Evolutionary conservation across 139 green algal genomes (phyloP).

Genomic region (Picochlorum sp.): DNA sequence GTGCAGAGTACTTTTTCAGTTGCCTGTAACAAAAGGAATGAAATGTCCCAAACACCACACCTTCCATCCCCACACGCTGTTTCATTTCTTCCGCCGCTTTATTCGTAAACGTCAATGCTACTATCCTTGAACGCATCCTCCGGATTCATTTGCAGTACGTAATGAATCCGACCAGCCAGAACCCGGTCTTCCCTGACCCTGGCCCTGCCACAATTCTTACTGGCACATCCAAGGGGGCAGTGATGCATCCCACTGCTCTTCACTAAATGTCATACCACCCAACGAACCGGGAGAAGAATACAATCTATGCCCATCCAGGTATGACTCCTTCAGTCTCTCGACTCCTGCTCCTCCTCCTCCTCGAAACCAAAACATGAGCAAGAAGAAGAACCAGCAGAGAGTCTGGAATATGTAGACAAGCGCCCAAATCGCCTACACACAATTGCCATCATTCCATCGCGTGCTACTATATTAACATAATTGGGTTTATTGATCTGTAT

Average conservation of each 20-base stretch:
- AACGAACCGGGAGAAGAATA: no score
- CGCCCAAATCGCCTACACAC: no score
- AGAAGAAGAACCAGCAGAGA: no score
- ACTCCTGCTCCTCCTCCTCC: no score
- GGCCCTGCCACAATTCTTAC: slow-evolving; percentile 33
- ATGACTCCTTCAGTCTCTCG: no score
- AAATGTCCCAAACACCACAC: slow-evolving; percentile 51
- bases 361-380: no score
- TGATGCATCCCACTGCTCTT: slow-evolving; percentile 23
- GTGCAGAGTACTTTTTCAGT: slow-evolving; percentile 6
- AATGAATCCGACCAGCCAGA: slow-evolving; percentile 48
- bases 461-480: no score
- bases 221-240: slow-evolving; percentile 7
- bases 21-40: slow-evolving; percentile 40
- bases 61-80: slow-evolving; percentile 28
- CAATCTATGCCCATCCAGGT: no score
- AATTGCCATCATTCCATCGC: no score
- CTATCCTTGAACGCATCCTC: slow-evolving; percentile 37
- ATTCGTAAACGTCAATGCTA: slow-evolving; percentile 81
- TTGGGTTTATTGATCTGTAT: no score
- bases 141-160: slow-evolving; percentile 39
- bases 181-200: slow-evolving; percentile 76
- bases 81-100: slow-evolving; percentile 51
- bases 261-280: slow-evolving; percentile 8
- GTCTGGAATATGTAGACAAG: no score